Base-by-base conservation (phyloP, 2,329 filamentous ascomycete genomes). In the Aspergillus thermomutatus region DNA sequence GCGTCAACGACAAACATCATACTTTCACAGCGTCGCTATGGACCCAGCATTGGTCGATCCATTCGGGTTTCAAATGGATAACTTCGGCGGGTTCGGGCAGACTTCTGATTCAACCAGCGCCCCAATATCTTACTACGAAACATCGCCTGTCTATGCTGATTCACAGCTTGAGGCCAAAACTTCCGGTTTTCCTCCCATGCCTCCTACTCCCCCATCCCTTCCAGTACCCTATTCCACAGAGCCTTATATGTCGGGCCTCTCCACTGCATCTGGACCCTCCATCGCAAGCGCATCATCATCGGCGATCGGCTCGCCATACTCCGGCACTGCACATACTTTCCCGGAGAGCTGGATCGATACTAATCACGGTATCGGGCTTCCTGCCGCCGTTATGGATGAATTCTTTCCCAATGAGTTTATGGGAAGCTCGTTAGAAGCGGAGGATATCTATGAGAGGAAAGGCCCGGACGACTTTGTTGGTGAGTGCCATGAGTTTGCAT, bases 291-390 rank as follows among this genome's bases (percentile, higher is more conserved):
- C 84, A 3, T 79, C 86, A 6, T 89, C 87, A 1, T 89, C 87
- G 8, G 84, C 83, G 53, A 82, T 87, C 60, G 86, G 86, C 55
- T 90, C 87, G 23, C 87, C 87, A 26, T 83, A 85, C 65, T 87
- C 86, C 1, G 81, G 83, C 60, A 81, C 83, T 66, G 81, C 82
- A 55, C 83, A 82, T 61, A 83, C 83, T 59, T 77, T 79, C 65
- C 80, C 84, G 51, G 79, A 85, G 48, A 83, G 86, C 58, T 89
- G 86, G 84, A 72, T 80, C 62, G 73, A 76, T 47, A 71, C 78
- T 58, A 71, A 77, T 57, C 74, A 82, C 52, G 81, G 81, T 53
- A 75, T 89, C 37, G 83, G 81, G 51, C 78, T 88, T 62, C 87
- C 87, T 28, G 77, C 80, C 67, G 88, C 91, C 60, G 83, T 89